Evolutionary conservation across 2,329 filamentous ascomycete genomes (phyloP).

Genomic region (Rhynchosporium agropyri): DNA sequence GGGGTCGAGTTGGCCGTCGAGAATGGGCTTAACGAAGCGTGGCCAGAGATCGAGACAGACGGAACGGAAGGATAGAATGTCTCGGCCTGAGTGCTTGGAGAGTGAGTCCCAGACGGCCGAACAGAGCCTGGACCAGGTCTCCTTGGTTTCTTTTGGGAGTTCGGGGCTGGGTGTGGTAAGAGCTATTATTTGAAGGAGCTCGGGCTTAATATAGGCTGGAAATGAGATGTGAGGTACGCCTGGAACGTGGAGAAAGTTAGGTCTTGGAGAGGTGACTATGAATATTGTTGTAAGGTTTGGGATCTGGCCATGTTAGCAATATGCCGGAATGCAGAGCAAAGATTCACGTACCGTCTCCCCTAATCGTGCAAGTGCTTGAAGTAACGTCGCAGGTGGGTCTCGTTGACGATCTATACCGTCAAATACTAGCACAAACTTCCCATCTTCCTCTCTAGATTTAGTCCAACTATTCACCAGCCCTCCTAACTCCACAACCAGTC

Average conservation of each 20-base stretch:
- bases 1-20: slow-evolving; percentile 66
- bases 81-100: slow-evolving; percentile 76
- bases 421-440: slow-evolving; percentile 78
- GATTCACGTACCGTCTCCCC: slow-evolving; percentile 70
- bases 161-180: slow-evolving; percentile 50
- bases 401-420: slow-evolving; percentile 85
- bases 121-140: slow-evolving; percentile 80
- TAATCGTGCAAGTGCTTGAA: slow-evolving; percentile 79
- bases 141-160: slow-evolving; percentile 58
- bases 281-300: slow-evolving; percentile 76
- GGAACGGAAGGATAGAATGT: slow-evolving; percentile 71
- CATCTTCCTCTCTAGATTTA: slow-evolving; percentile 34
- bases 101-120: slow-evolving; percentile 86
- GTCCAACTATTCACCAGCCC: slow-evolving; percentile 53
- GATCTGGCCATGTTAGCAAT: slow-evolving; percentile 58
- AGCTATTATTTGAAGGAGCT: slow-evolving; percentile 78
- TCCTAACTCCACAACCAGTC: slow-evolving; percentile 72
- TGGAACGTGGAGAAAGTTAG: slow-evolving; percentile 68
- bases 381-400: slow-evolving; percentile 75
- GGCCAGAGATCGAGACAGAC: slow-evolving; percentile 80
- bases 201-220: slow-evolving; percentile 77
- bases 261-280: slow-evolving; percentile 71
- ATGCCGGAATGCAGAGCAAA: background rate
- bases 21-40: slow-evolving; percentile 77
- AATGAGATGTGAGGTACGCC: slow-evolving; percentile 80